A percentile compares a stretch with the other conserved stretches of the same genome.
These are phyloP conservation scores for Marvania coccoides DNA, from an alignment of 139 green algal genomes.

Conservation along the genomic window DNA sequence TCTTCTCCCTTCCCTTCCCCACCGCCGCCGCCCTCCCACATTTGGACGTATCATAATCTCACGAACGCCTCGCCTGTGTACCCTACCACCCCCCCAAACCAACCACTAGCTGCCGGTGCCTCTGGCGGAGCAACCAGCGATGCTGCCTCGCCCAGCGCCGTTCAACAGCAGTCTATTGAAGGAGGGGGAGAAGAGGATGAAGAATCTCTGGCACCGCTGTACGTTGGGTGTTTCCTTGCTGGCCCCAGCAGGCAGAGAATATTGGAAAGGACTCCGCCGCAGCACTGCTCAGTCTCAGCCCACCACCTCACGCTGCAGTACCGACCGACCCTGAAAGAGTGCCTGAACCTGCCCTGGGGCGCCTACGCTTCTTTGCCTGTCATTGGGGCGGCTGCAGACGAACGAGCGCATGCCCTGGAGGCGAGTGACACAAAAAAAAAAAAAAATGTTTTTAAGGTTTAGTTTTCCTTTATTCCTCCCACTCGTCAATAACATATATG, in stretches of 20 bases:
- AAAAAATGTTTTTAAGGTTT: too few relatives aligned
- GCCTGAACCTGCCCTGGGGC: background rate
- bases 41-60: too few relatives aligned
- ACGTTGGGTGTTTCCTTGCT: background rate
- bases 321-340: background rate
- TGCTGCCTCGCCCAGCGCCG: too few relatives aligned
- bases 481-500: background rate
- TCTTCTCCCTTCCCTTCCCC: too few relatives aligned
- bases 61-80: too few relatives aligned
- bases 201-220: too few relatives aligned
- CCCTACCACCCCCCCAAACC: too few relatives aligned
- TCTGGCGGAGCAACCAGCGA: too few relatives aligned
- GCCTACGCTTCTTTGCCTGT: constrained; percentile 6
- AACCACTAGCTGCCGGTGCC: too few relatives aligned
- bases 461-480: background rate
- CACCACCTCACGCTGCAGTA: constrained; percentile 21
- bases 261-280: background rate
- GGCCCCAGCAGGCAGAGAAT: background rate
- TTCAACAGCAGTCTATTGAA: too few relatives aligned
- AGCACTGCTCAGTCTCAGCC: background rate
- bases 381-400: constrained; percentile 5
- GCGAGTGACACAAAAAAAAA: background rate
- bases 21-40: too few relatives aligned
- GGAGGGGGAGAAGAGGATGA: too few relatives aligned
- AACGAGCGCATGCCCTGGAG: constrained; percentile 3